Percentiles rank a stretch among this genome's conserved stretches.
Conservation (phyloP, 1,284 basidiomycete genomes). For the Cryptococcus depauperatus region DNA sequence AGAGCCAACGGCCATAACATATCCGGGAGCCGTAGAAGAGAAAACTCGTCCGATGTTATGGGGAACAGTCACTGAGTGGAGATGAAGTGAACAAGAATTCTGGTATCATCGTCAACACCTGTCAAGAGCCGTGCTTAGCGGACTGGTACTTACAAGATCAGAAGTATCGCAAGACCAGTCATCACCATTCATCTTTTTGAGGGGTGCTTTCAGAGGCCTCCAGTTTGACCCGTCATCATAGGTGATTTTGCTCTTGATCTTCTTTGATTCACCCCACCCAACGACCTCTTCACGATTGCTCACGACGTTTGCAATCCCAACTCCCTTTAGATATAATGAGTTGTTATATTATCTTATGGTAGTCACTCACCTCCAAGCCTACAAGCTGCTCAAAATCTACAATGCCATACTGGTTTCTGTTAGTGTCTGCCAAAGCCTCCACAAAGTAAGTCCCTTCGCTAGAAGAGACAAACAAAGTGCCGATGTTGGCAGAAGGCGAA, state of each 20-base stretch:
- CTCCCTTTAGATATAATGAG: conserved; percentile 48
- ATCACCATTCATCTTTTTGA: conserved; percentile 55
- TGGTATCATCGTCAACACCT: conserved; percentile 1
- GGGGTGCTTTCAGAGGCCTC: conserved; percentile 61
- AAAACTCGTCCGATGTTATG: conserved; percentile 92
- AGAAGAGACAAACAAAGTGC: conserved; percentile 89
- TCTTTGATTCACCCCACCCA: conserved; percentile 56
- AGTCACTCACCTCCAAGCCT: conserved; percentile 58
- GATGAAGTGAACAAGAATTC: conserved; percentile 69
- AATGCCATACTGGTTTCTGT: conserved; percentile 74
- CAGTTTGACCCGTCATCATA: conserved; percentile 87
- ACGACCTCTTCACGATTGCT: conserved; percentile 74
- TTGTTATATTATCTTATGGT: background rate
- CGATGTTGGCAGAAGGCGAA: conserved; percentile 63
- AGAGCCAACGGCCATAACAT: conserved; percentile 90
- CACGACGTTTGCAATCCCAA: conserved; percentile 83
- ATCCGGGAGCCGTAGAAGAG: conserved; percentile 86
- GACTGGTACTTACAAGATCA: conserved; percentile 41
- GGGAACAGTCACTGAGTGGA: conserved; percentile 81
- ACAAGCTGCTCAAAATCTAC: conserved; percentile 91
- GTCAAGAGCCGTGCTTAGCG: background rate
- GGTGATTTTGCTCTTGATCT: conserved; percentile 69
- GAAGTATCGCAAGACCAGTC: conserved; percentile 56
- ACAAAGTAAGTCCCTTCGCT: conserved; percentile 92
- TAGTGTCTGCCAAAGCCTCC: conserved; percentile 82